phyloP scores from a whole-genome alignment of 495 filamentous ascomycete genomes.

The Cladorrhinum samala region DNA sequence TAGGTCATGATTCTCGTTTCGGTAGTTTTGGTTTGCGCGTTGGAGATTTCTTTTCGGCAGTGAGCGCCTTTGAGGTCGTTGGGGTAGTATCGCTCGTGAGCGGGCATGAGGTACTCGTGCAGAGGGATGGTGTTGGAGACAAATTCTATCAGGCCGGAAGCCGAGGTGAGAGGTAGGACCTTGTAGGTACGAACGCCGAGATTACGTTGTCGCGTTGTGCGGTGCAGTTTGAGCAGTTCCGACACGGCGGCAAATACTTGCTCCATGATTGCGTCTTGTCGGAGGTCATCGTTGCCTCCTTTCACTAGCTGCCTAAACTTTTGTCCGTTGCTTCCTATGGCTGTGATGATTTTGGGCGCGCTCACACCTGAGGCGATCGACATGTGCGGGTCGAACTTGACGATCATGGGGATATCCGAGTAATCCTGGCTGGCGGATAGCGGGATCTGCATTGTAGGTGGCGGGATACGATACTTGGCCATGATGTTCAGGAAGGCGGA shows the following conservation, averaged over 20 bases:
- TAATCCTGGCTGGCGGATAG: conserved; percentile 72
- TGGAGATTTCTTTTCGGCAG: conserved; percentile 71
- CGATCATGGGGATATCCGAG: conserved; percentile 61
- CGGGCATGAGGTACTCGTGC: conserved; percentile 84
- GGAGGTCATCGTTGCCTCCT: conserved; percentile 86
- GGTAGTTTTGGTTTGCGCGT: conserved; percentile 58
- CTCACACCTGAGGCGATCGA: conserved; percentile 84
- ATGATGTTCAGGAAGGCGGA: conserved; percentile 51
- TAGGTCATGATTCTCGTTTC: conserved; percentile 69
- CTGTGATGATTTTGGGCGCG: conserved; percentile 84
- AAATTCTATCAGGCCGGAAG: conserved; percentile 94
- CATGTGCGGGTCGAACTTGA: conserved; percentile 62
- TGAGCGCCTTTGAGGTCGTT: conserved; percentile 67
- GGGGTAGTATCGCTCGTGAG: conserved; percentile 79
- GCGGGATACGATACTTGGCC: conserved; percentile 62
- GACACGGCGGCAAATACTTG: conserved; percentile 97
- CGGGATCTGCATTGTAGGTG: conserved; percentile 81
- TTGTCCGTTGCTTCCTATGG: conserved; percentile 64
- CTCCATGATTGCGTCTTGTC: conserved; percentile 99
- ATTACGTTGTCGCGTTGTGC: conserved; percentile 79
- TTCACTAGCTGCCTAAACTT: conserved; percentile 89
- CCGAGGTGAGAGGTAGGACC: conserved; percentile 77
- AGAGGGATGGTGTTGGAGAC: conserved; percentile 87
- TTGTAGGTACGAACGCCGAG: conserved; percentile 92
- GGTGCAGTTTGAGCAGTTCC: conserved; percentile 75